Evolutionary conservation across 495 filamentous ascomycete genomes (phyloP).

Genomic region (Penicillium salamii): DNA sequence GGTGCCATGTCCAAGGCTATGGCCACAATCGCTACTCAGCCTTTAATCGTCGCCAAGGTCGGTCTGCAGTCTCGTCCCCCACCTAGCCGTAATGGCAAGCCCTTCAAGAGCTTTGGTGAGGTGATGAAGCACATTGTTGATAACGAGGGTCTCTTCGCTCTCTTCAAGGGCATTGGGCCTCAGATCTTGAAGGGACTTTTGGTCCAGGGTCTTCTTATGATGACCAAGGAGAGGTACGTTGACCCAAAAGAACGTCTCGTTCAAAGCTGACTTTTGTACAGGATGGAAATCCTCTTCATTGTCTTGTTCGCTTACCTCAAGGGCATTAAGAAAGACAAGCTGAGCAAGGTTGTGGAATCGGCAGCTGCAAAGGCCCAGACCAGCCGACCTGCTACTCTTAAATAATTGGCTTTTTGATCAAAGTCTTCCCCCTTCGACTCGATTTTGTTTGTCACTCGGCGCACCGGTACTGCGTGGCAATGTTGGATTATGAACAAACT

Average conservation of each 20-base stretch:
- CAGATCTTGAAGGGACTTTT: constrained; percentile 90
- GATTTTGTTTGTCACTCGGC: constrained; percentile 17
- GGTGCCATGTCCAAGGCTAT: constrained; percentile 91
- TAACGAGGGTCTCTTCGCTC: constrained; percentile 74
- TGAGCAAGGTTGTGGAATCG: constrained; percentile 60
- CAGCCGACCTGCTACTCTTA: constrained; percentile 44
- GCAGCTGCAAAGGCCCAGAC: constrained; percentile 39
- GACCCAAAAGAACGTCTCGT: not conserved
- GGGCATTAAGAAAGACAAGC: constrained; percentile 65
- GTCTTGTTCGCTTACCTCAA: constrained; percentile 79
- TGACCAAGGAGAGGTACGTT: constrained; percentile 94
- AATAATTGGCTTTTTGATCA: constrained; percentile 27
- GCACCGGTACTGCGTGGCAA: constrained; percentile 20
- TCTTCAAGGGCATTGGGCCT: constrained; percentile 96
- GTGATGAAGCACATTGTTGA: constrained; percentile 92
- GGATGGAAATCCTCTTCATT: constrained; percentile 88
- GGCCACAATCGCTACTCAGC: constrained; percentile 91
- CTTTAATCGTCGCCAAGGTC: constrained; percentile 97
- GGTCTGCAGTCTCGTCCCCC: constrained; percentile 92
- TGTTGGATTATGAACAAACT: constrained; percentile 13
- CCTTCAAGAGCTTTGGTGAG: constrained; percentile 91
- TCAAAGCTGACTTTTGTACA: constrained; percentile 36
- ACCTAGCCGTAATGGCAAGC: constrained; percentile 78
- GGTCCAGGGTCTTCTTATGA: constrained; percentile 96
- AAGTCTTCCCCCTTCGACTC: constrained; percentile 10